Conservation (phyloP, 495 filamentous ascomycete species). For the Lepidopterella palustris region DNA sequence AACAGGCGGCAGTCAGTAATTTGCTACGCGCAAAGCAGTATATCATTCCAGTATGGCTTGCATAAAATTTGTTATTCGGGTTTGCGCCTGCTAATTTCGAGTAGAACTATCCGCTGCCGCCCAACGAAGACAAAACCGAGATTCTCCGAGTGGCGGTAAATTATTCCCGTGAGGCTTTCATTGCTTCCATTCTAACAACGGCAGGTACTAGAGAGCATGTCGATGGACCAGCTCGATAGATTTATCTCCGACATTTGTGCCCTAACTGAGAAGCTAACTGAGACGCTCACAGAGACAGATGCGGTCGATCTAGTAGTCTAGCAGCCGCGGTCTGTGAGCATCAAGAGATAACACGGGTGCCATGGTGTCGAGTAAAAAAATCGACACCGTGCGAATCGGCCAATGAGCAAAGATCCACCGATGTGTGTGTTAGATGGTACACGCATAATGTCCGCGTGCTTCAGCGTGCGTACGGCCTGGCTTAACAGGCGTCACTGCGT, state of each 20-base stretch:
- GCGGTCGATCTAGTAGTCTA: slow-evolving; percentile 38
- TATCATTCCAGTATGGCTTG: slow-evolving; percentile 59
- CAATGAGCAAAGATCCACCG: slow-evolving; percentile 57
- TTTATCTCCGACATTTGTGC: slow-evolving; percentile 50
- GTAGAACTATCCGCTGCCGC: slow-evolving; percentile 62
- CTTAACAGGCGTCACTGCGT: not conserved
- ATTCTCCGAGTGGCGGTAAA: slow-evolving; percentile 64
- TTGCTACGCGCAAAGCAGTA: slow-evolving; percentile 63
- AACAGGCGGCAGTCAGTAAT: slow-evolving; percentile 60
- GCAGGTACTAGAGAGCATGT: slow-evolving; percentile 67
- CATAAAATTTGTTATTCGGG: not conserved
- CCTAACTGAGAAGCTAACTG: slow-evolving; percentile 56
- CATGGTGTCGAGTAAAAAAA: slow-evolving; percentile 32
- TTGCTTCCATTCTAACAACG: too few relatives aligned
- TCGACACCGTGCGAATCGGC: slow-evolving; percentile 36
- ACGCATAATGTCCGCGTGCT: too few relatives aligned
- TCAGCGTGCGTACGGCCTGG: not conserved
- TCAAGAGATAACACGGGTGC: slow-evolving; percentile 39
- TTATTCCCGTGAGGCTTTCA: too few relatives aligned
- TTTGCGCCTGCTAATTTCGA: slow-evolving; percentile 3
- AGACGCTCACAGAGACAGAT: slow-evolving; percentile 49
- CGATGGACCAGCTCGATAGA: slow-evolving; percentile 58
- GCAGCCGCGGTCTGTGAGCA: slow-evolving; percentile 33
- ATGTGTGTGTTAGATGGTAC: slow-evolving; percentile 46
- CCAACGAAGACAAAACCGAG: slow-evolving; percentile 55